These are phyloP conservation scores for Decorospora gaudefroyi DNA, from an alignment of 2,329 filamentous ascomycete species.

Conservation along the genomic window DNA sequence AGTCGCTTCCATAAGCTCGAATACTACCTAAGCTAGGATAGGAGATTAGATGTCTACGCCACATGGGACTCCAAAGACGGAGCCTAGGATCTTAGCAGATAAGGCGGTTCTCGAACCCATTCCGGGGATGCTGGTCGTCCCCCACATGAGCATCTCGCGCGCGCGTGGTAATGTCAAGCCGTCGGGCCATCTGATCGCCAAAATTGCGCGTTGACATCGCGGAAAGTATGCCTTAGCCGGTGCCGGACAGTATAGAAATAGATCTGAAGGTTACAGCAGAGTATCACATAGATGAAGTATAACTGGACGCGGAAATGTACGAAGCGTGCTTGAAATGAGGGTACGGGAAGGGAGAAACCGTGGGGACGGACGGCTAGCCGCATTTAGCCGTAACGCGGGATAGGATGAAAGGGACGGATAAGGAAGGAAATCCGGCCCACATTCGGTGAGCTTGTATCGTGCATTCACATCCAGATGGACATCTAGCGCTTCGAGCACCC, in stretches of 20 bases:
- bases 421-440: slow-evolving; percentile 24
- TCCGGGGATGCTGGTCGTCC: slow-evolving; percentile 5
- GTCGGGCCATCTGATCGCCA: slow-evolving; percentile 26
- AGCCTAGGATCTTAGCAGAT: slow-evolving; percentile 3
- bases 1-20: slow-evolving; percentile 18
- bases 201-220: slow-evolving; percentile 5
- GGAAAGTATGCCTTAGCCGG: slow-evolving; percentile 8
- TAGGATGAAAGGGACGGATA: slow-evolving; percentile 15
- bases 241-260: too few relatives aligned
- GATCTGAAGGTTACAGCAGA: neutral
- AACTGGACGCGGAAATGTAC: slow-evolving; percentile 1
- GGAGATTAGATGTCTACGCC: slow-evolving; percentile 19
- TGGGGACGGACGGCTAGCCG: slow-evolving; percentile 24
- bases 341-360: slow-evolving; percentile 2
- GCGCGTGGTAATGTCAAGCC: slow-evolving; percentile 32
- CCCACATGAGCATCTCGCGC: slow-evolving; percentile 28
- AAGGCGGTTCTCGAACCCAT: slow-evolving; percentile 21
- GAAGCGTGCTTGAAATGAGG: slow-evolving; percentile 4
- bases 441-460: slow-evolving; percentile 3
- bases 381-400: slow-evolving; percentile 25
- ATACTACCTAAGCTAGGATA: slow-evolving; percentile 38
- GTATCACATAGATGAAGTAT: slow-evolving; percentile 4
- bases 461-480: neutral
- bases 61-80: slow-evolving; percentile 4
- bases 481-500: slow-evolving; percentile 5